Percentiles rank a stretch among this genome's conserved stretches.
These are phyloP conservation scores for Aegilops speltoides DNA, from an alignment of 176 grass and related monocot species.

Conservation along the genomic window DNA sequence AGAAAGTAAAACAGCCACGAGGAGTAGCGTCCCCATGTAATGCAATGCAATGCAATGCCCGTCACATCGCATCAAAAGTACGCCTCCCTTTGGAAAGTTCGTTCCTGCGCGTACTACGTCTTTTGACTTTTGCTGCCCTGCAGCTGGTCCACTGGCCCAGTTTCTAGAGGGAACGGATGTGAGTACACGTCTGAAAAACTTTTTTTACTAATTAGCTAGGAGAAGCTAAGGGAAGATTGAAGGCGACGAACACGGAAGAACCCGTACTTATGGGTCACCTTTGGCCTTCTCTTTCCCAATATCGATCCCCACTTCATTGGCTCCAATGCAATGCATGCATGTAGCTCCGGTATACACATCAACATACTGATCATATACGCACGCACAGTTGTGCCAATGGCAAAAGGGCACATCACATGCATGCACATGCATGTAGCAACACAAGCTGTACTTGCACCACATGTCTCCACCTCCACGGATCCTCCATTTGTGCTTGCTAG, in stretches of 20 bases:
- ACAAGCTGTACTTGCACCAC: constrained; percentile 1
- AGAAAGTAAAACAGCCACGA: not conserved
- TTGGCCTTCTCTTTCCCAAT: not conserved
- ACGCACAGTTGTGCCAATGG: not conserved
- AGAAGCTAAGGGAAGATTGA: too few species aligned
- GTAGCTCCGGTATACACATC: not conserved
- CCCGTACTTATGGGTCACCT: too few species aligned
- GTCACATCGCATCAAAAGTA: constrained; percentile 29
- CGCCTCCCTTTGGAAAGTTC: constrained; percentile 14
- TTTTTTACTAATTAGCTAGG: too few species aligned
- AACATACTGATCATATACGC: constrained; percentile 8
- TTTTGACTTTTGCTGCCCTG: constrained; percentile 50
- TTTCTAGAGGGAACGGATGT: not conserved
- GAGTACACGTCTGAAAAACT: too few species aligned
- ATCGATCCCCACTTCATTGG: not conserved
- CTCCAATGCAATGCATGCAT: not conserved
- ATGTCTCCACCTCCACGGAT: not conserved
- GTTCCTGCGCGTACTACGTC: not conserved
- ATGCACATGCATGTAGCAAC: not conserved
- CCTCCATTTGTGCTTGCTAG: constrained; percentile 13
- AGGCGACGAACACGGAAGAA: too few species aligned
- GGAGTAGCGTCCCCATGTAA: constrained; percentile 23
- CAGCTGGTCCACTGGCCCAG: not conserved
- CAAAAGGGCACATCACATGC: not conserved
- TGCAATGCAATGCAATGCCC: not conserved